Evolutionary conservation across 2,329 filamentous ascomycete species (phyloP).

Genomic region (Diaporthe nobilis): DNA sequence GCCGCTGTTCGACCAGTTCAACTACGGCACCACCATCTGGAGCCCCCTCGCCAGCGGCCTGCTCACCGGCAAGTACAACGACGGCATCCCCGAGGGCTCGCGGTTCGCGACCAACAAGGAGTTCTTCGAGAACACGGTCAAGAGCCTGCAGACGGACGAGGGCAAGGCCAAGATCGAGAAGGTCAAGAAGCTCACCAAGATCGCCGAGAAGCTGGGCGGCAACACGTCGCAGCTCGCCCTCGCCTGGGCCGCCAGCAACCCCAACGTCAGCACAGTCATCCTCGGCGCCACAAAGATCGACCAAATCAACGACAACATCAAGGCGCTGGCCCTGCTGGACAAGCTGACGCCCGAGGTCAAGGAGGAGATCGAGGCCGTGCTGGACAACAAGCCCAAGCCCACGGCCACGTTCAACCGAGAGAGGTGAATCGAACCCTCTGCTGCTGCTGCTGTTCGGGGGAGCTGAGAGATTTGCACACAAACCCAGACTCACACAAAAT

Average conservation of each 20-base stretch:
- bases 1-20: slow-evolving; percentile 68
- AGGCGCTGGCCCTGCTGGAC: slow-evolving; percentile 65
- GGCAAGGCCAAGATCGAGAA: slow-evolving; percentile 66
- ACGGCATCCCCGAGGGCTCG: slow-evolving; percentile 72
- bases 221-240: slow-evolving; percentile 70
- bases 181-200: slow-evolving; percentile 71
- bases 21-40: slow-evolving; percentile 69
- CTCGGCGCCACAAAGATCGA: slow-evolving; percentile 70
- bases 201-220: slow-evolving; percentile 75
- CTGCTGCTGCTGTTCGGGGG: not conserved
- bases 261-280: slow-evolving; percentile 73
- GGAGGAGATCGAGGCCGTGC: slow-evolving; percentile 66
- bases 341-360: slow-evolving; percentile 72
- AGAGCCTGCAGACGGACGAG: slow-evolving; percentile 65
- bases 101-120: slow-evolving; percentile 70
- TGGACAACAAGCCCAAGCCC: slow-evolving; percentile 50
- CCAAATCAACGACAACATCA: slow-evolving; percentile 73
- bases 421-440: slow-evolving; percentile 40
- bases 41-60: slow-evolving; percentile 69
- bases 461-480: not conserved
- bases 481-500: slow-evolving; percentile 22
- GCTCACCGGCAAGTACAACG: slow-evolving; percentile 75
- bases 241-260: slow-evolving; percentile 75
- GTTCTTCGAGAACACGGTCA: slow-evolving; percentile 66
- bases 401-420: slow-evolving; percentile 44